Base-by-base conservation (phyloP, 2,329 filamentous ascomycete species). In the Ceratocystiopsis minuta region DNA sequence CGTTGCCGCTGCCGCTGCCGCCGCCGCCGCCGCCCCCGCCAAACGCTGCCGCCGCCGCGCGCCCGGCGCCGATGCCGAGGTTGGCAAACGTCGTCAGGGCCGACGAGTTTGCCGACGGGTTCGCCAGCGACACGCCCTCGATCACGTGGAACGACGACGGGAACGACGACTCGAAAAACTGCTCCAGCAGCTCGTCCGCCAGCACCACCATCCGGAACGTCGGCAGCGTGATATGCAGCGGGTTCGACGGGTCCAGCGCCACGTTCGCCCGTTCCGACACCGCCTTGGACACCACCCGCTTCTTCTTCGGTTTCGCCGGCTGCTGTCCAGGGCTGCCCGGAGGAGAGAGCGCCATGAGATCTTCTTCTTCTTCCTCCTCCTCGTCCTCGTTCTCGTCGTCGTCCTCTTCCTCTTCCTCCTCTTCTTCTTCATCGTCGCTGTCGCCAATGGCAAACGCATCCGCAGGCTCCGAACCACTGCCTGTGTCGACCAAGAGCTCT, bases 191-290 rank as follows among this genome's bases (percentile, higher is more conserved):
- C 58, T 98, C 90, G 54, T 98, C 90, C 36, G 90, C 90, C 9
- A 98, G 74, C 11, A 98, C 83, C 4, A 98, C 86, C 90, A 98
- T 98, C 49, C 90, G 80, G 70, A 98, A 98, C 1, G 90, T 98
- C 1, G 90, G 90, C 1, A 98, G 70, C 1, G 90, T 96, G 54
- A 98, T 95, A 57, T 95, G 82, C 1, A 98, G 70, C 7, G 90
- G 90, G 48, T 93, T 88, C 20, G 85, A 79, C 3, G 90, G 90
- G 55, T 98, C 87, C 4, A 98, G 71, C 1, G 90, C 90, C 10
- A 79, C 76, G 55, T 98, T 98, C 31, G 50, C 86, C 16, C 80
- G 73, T 55, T 85, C 78, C 1, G 79, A 76, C 53, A 77, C 72
- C 9, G 78, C 72, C 54, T 75, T 79, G 39, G 75, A 76, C 28